These are phyloP conservation scores for Cladosporium colombiae DNA, from an alignment of 2,329 filamentous ascomycete species.

Conservation along the genomic window DNA sequence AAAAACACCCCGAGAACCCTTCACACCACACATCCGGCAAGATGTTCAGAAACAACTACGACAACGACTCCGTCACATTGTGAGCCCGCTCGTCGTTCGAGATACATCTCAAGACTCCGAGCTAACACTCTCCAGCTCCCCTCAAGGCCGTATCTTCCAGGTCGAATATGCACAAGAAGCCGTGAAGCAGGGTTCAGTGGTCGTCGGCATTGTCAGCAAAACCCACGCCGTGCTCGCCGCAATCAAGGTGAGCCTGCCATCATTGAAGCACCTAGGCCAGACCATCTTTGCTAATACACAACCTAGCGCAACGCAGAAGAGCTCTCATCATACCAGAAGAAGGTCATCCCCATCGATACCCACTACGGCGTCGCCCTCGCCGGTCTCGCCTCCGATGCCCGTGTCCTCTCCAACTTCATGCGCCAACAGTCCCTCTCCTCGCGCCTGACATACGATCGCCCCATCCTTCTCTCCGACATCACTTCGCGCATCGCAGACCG, in stretches of 20 bases:
- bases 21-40: slow-evolving; percentile 40
- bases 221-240: slow-evolving; percentile 95
- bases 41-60: slow-evolving; percentile 99
- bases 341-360: slow-evolving; percentile 94
- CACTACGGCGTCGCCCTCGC: slow-evolving; percentile 95
- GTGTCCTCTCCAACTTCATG: slow-evolving; percentile 99
- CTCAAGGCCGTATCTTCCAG: slow-evolving; percentile 98
- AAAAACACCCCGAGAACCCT: neutral
- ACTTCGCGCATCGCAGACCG: slow-evolving; percentile 92
- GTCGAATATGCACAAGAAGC: slow-evolving; percentile 99
- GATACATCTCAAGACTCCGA: neutral
- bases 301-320: slow-evolving; percentile 94
- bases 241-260: slow-evolving; percentile 70
- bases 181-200: slow-evolving; percentile 97
- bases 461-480: slow-evolving; percentile 86
- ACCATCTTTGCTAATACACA: neutral
- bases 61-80: slow-evolving; percentile 99
- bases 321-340: slow-evolving; percentile 99
- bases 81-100: slow-evolving; percentile 51
- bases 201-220: slow-evolving; percentile 96
- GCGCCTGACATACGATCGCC: slow-evolving; percentile 91
- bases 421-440: slow-evolving; percentile 97
- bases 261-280: neutral
- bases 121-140: slow-evolving; percentile 67
- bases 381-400: slow-evolving; percentile 94